Evolutionary conservation across 1,139 yeast species (phyloP), one percentile per base, ranked within the genome.

Genomic region (Sugiyamaella novakii): DNA sequence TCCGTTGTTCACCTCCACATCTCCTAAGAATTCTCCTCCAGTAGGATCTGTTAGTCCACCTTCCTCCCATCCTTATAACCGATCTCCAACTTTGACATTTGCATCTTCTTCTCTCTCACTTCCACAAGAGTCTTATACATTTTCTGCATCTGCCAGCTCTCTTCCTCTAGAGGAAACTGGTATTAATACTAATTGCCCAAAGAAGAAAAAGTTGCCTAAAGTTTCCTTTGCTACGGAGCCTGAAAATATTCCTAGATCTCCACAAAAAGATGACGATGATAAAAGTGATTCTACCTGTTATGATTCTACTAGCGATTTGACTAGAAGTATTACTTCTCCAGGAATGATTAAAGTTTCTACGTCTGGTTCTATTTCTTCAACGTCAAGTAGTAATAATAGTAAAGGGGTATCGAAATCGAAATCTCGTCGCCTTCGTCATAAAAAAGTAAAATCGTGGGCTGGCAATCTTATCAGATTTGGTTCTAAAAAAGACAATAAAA

Each of bases 361-460:
- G 3, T 27, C 43, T 2, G 34, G 43, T 15, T 38, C 43, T 15
- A 38, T 27, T 14, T 27, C 43, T 25, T 28, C 43, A 3, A 36
- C 22, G 11, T 8, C 40, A 15, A 36, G 40, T 12, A 21, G 12
- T 24, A 36, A 15, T 12, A 36, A 36, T 24, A 27, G 22, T 15
- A 36, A 35, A 29, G 37, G 44, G 5, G 44, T 27, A 8, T 30
- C 44, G 8, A 44, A 47, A 34, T 24, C 44, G 25, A 28, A 27
- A 39, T 36, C 42, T 38, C 25, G 46, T 10, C 31, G 49, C 10
- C 29, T 50, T 38, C 47, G 56, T 15, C 63, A 60, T 52, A 56
- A 54, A 39, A 58, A 59, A 50, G 59, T 58, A 47, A 58, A 57
- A 25, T 59, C 63, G 10, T 61, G 64, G 64, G 62, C 63, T 11